Evolutionary conservation across 2,329 filamentous ascomycete genomes (phyloP), one percentile per base, ranked within the genome.

Genomic region (Microsporum ferrugineum): DNA sequence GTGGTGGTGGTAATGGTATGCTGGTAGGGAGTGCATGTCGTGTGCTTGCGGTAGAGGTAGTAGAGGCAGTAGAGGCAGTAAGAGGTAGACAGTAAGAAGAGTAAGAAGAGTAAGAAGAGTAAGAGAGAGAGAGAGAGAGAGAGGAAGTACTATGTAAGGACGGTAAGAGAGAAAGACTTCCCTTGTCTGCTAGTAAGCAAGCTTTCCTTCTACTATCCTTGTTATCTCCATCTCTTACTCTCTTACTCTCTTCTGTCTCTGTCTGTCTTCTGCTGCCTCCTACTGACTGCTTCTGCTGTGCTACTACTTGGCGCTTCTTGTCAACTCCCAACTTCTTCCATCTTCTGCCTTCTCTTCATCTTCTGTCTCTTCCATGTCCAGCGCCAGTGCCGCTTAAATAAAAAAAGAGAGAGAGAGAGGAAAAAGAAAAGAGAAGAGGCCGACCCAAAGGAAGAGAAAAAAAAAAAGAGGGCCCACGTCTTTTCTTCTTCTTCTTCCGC

Each of bases 321-420:
- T 60, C 49, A 51, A 57, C 51, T 59, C 62, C 63, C 61, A 23
- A 23, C 17, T 23, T 60, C 57, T 51, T 59, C 60, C 62, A 61
- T 58, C 61, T 63, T 64, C 66, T 58, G 55, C 53, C 62, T 56
- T 43, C 47, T 63, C 58, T 60, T 60, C 57, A 60, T 62, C 61
- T 60, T 23, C 43, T 5, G 8, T 17, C 45, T 36, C 61, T 57
- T 61, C 61, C 58, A 23, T 41, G 51, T 38, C 55, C 38, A 43
- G 34, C 56, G 55, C 41, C 55, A 58, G 36, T 43, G 39, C 39
- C 39, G 39, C 39, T 43, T 14, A 29, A 58, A 41, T 6, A 29
- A 5, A 36, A 10, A 10, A 1, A 23, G 17, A 23, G 17, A 23
- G 17, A 10, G 17, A 23, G 17, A 23, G 17, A 23, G 17, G 17